Evolutionary conservation across 2,329 filamentous ascomycete genomes (phyloP), one percentile per base, ranked within the genome.

Genomic region (Trichoderma hamatum): DNA sequence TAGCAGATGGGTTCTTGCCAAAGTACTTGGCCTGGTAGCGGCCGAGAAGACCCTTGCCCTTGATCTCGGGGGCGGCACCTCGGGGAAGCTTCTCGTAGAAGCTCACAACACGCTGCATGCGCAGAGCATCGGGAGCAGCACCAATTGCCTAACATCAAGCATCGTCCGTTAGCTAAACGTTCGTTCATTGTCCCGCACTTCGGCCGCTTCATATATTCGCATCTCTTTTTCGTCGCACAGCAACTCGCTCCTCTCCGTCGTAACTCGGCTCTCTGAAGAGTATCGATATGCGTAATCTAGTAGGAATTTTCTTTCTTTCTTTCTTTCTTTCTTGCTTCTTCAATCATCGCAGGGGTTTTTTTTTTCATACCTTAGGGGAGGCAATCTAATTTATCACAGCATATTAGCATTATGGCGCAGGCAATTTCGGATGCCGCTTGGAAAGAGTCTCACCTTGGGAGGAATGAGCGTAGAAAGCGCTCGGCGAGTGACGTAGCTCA

Each of bases 41-140:
- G 78, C 90, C 92, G 78, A 97, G 84, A 71, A 97, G 85, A 76
- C 96, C 95, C 79, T 89, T 92, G 74, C 91, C 83, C 88, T 97
- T 89, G 76, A 89, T 82, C 82, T 93, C 90, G 77, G 96, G 94
- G 78, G 94, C 94, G 75, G 92, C 83, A 76, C 96, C 96, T 79
- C 94, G 93, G 80, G 96, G 96, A 70, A 99, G 93, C 84, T 95
- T 96, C 86, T 96, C 93, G 89, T 99, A 99, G 89, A 99, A 98
- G 85, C 88, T 93, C 82, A 98, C 95, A 76, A 99, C 94, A 78
- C 94, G 92, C 82, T 97, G 92, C 96, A 99, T 98, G 82, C 95
- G 93, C 79, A 94, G 89, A 80, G 96, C 96, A 89, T 98, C 95
- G 80, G 94, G 93, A 76, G 94, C 94, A 80, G 92, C 92, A 79